These are phyloP conservation scores for Gloeostereum incarnatum DNA, from an alignment of 768 basidiomycete genomes.

Conservation along the genomic window DNA sequence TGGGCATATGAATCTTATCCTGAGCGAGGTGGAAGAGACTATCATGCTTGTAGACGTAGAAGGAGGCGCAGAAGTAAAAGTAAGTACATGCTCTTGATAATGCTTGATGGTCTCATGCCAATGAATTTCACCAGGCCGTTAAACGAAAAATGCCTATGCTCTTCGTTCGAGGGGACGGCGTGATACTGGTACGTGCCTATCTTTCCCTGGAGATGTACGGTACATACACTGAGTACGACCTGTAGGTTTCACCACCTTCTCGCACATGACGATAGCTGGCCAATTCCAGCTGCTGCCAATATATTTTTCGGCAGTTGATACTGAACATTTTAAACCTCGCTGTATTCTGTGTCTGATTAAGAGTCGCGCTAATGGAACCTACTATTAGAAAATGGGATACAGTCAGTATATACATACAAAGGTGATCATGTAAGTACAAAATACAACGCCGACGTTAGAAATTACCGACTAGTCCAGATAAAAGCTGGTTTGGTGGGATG, in stretches of 20 bases:
- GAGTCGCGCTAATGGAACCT: too few relatives aligned
- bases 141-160: constrained; percentile 97
- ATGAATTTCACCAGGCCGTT: constrained; percentile 48
- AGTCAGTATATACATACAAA: too few relatives aligned
- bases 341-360: background rate
- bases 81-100: constrained; percentile 17
- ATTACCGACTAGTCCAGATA: too few relatives aligned
- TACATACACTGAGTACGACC: constrained; percentile 5
- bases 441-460: too few relatives aligned
- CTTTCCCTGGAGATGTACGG: constrained; percentile 3
- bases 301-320: background rate
- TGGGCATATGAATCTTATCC: constrained; percentile 99
- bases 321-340: background rate
- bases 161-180: constrained; percentile 95
- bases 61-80: constrained; percentile 68
- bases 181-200: constrained; percentile 68
- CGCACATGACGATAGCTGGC: constrained; percentile 37
- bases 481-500: constrained; percentile 1
- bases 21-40: constrained; percentile 96
- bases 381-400: too few relatives aligned
- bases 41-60: constrained; percentile 88
- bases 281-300: constrained; percentile 3
- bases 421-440: too few relatives aligned
- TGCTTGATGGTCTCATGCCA: background rate
- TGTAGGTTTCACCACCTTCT: constrained; percentile 73